Conservation (phyloP, 441 rosid species). For the Theobroma grandiflorum region DNA sequence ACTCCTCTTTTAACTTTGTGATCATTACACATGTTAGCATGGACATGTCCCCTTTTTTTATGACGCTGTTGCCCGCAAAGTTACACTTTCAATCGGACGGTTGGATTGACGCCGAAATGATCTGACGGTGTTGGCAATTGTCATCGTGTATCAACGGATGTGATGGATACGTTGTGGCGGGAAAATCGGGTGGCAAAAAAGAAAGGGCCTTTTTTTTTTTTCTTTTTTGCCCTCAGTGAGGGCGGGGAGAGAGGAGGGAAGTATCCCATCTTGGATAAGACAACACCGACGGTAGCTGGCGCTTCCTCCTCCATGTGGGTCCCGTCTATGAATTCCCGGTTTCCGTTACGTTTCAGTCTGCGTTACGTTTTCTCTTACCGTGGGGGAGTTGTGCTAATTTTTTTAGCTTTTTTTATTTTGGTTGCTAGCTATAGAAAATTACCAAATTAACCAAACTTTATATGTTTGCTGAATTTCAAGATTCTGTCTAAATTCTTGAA, state of each 20-base stretch:
- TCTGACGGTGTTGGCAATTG: constrained; percentile 7
- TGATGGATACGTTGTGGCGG: constrained; percentile 45
- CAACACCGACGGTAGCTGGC: constrained; percentile 48
- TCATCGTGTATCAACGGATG: constrained; percentile 31
- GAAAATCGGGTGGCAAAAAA: constrained; percentile 48
- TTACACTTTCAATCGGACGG: constrained; percentile 22
- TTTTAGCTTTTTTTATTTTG: background rate
- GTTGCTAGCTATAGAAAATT: background rate
- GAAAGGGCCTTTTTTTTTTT: background rate
- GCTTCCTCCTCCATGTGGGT: constrained; percentile 28
- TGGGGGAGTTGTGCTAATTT: background rate
- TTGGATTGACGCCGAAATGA: background rate
- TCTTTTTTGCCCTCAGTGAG: background rate
- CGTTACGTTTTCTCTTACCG: background rate
- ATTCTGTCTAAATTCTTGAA: too few relatives aligned
- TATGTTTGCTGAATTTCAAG: too few relatives aligned
- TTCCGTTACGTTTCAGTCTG: constrained; percentile 31
- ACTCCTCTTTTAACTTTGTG: constrained; percentile 31
- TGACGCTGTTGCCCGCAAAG: too few relatives aligned
- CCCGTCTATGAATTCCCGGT: constrained; percentile 30
- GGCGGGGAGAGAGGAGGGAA: background rate
- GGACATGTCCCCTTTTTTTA: constrained; percentile 30
- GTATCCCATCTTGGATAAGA: constrained; percentile 39
- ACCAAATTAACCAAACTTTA: background rate
- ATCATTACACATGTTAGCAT: constrained; percentile 45